These are phyloP conservation scores for Clausena lansium DNA, from an alignment of 345 rosid species.

Conservation along the genomic window DNA sequence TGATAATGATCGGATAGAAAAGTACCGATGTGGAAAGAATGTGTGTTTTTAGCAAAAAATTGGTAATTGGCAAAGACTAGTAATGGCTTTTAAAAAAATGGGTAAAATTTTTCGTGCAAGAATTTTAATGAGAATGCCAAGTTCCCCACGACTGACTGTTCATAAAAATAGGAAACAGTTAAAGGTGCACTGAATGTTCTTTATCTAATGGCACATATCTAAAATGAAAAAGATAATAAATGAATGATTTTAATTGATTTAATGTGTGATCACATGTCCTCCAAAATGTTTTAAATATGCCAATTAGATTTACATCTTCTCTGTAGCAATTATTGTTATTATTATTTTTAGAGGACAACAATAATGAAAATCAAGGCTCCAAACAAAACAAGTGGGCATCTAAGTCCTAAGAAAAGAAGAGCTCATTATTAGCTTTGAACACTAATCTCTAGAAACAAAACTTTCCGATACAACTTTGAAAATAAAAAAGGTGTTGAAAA, in stretches of 20 bases:
- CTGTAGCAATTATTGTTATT: no score
- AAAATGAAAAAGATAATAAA: no score
- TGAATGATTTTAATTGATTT: no score
- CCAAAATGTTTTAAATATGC: no score
- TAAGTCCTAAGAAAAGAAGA: conserved; percentile 7
- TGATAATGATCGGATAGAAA: neutral
- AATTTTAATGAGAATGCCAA: neutral
- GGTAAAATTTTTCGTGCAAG: neutral
- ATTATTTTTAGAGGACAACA: neutral
- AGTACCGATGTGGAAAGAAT: neutral
- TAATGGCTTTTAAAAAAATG: neutral
- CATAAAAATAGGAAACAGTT: neutral
- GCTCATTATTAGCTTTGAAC: conserved; percentile 15
- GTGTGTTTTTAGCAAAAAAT: neutral
- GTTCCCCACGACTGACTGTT: neutral
- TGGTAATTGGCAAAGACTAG: neutral
- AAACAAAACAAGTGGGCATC: neutral
- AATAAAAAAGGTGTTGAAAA: conserved; percentile 17
- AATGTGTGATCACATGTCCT: no score
- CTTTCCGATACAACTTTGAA: conserved; percentile 3
- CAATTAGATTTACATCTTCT: no score
- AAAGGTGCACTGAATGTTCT: no score
- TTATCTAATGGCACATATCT: no score
- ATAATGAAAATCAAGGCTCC: conserved; percentile 13
- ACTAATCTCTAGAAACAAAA: conserved; percentile 16